These are phyloP conservation scores for Macrocystidia cucumis DNA, from an alignment of 1,284 basidiomycete genomes.

Conservation along the genomic window DNA sequence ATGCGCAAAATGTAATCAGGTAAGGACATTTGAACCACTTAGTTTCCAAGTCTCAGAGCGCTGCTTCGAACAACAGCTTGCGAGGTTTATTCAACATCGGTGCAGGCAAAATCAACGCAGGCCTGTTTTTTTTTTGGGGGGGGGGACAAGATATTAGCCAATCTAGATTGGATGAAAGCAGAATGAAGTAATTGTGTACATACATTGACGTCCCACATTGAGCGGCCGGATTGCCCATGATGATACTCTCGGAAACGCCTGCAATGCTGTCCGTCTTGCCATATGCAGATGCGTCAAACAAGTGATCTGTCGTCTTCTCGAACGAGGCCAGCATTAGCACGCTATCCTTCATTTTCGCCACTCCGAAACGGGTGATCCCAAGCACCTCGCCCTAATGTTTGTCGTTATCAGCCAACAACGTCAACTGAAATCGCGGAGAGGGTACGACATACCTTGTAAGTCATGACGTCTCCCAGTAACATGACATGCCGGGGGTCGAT, in stretches of 20 bases:
- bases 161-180: slow-evolving; percentile 4
- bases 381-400: slow-evolving; percentile 82
- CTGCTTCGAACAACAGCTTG: slow-evolving; percentile 28
- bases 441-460: slow-evolving; percentile 70
- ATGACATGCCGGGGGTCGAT: slow-evolving; percentile 99
- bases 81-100: slow-evolving; percentile 29
- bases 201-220: slow-evolving; percentile 94
- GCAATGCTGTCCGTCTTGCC: slow-evolving; percentile 94
- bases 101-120: slow-evolving; percentile 25
- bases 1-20: too few relatives aligned
- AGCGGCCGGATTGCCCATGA: slow-evolving; percentile 98
- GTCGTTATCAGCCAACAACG: slow-evolving; percentile 2
- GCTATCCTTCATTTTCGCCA: slow-evolving; percentile 99
- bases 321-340: slow-evolving; percentile 99
- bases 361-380: slow-evolving; percentile 98
- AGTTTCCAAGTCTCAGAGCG: slow-evolving; percentile 17
- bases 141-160: too few relatives aligned
- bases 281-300: slow-evolving; percentile 96
- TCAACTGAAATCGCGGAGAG: slow-evolving; percentile 3
- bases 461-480: slow-evolving; percentile 98
- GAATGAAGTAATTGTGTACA: slow-evolving; percentile 10
- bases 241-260: slow-evolving; percentile 98
- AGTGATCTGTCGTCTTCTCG: slow-evolving; percentile 98
- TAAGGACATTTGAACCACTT: background rate
- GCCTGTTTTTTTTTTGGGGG: too few relatives aligned